These are phyloP conservation scores for Pseudohyphozyma bogoriensis DNA, from an alignment of 768 basidiomycete species.

Conservation along the genomic window DNA sequence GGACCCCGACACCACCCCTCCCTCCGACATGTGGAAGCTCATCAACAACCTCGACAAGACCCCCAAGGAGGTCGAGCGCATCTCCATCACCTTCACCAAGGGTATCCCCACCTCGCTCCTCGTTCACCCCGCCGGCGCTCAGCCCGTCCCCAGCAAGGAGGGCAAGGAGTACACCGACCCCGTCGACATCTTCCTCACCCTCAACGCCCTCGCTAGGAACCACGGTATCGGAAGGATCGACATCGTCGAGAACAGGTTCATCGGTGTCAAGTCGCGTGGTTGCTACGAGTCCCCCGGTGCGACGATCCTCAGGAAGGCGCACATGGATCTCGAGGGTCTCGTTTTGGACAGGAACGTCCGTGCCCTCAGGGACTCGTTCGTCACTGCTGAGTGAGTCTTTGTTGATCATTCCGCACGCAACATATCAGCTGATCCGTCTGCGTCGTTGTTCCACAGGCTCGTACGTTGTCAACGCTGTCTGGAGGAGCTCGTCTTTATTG, in stretches of 20 bases:
- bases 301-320: conserved; percentile 87
- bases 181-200: conserved; percentile 82
- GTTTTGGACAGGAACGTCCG: conserved; percentile 97
- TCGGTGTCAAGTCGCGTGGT: conserved; percentile 98
- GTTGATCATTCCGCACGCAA: no score
- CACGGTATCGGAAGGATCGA: conserved; percentile 96
- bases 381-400: conserved; percentile 79
- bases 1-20: conserved; percentile 88
- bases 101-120: conserved; percentile 81
- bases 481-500: background rate
- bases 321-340: conserved; percentile 92
- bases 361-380: conserved; percentile 84
- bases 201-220: conserved; percentile 85
- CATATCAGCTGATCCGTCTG: no score
- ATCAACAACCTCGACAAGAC: conserved; percentile 73
- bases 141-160: conserved; percentile 22
- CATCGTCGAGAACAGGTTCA: conserved; percentile 99
- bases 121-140: conserved; percentile 37
- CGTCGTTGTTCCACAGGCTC: no score
- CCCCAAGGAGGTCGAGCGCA: conserved; percentile 63
- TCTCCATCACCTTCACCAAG: conserved; percentile 72
- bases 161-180: conserved; percentile 68
- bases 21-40: conserved; percentile 97
- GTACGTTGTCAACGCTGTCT: no score
- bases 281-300: conserved; percentile 98